Percentiles rank a stretch among this genome's conserved stretches.
Evolutionary conservation across 2,329 filamentous ascomycete species (phyloP).

Genomic region (Aspergillus vadensis): DNA sequence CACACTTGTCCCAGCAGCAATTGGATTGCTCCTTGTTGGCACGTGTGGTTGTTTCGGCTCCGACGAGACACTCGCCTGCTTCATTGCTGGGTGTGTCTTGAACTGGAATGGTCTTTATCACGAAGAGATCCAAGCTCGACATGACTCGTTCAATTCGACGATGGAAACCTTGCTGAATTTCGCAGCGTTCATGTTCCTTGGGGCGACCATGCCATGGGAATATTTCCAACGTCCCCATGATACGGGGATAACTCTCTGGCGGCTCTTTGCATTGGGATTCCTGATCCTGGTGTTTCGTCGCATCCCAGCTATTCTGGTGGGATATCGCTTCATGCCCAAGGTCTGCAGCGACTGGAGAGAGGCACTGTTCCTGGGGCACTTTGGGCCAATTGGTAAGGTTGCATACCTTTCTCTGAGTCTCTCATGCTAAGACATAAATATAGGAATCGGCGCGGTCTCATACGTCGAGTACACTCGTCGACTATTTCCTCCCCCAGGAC

Average conservation of each 20-base stretch:
- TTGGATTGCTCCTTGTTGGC: conserved; percentile 61
- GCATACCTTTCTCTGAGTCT: neutral
- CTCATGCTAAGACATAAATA: conserved; percentile 1
- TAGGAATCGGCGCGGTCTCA: conserved; percentile 49
- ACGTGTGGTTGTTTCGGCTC: conserved; percentile 60
- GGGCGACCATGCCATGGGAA: conserved; percentile 57
- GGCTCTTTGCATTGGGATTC: conserved; percentile 56
- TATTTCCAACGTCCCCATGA: conserved; percentile 56
- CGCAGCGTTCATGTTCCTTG: conserved; percentile 63
- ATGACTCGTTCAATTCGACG: conserved; percentile 63
- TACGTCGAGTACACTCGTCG: conserved; percentile 50
- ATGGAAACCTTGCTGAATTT: conserved; percentile 63
- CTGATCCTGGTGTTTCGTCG: conserved; percentile 58
- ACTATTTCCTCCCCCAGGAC: conserved; percentile 45
- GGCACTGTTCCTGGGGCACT: conserved; percentile 63
- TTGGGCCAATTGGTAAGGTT: conserved; percentile 46
- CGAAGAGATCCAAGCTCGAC: conserved; percentile 56
- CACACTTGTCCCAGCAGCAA: conserved; percentile 54
- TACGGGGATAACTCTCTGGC: conserved; percentile 55
- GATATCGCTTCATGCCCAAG: conserved; percentile 59
- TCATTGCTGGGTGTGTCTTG: conserved; percentile 59
- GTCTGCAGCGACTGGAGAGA: conserved; percentile 58
- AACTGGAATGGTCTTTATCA: conserved; percentile 67
- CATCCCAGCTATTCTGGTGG: conserved; percentile 57
- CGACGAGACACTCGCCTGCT: conserved; percentile 63